phyloP scores from a whole-genome alignment of 768 basidiomycete genomes.

The Pulveroboletus sp. region DNA sequence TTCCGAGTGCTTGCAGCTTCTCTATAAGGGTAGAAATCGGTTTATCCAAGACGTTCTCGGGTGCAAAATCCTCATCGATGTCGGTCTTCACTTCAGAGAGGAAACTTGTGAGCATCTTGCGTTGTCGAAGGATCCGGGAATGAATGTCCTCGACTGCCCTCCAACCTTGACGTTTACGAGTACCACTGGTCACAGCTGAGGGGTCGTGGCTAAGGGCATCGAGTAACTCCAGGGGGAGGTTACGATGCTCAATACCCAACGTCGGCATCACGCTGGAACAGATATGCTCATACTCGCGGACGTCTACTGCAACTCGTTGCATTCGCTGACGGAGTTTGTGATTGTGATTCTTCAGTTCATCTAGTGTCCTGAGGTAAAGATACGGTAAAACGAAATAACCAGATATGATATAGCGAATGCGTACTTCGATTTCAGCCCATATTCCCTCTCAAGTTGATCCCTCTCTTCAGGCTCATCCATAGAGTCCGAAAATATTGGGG shows the following conservation, averaged over 20 bases:
- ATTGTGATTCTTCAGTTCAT: conserved; percentile 58
- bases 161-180: conserved; percentile 61
- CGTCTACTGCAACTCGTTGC: conserved; percentile 56
- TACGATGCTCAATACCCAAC: conserved; percentile 44
- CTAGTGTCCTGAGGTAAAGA: conserved; percentile 46
- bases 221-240: conserved; percentile 61
- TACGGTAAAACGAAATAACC: not conserved
- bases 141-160: conserved; percentile 75
- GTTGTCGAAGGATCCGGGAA: conserved; percentile 57
- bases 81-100: conserved; percentile 25
- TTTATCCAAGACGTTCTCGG: conserved; percentile 47
- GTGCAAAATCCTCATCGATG: conserved; percentile 6
- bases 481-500: conserved; percentile 32
- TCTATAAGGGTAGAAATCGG: conserved; percentile 49
- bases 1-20: conserved; percentile 49
- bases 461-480: conserved; percentile 45
- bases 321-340: conserved; percentile 64
- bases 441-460: conserved; percentile 45
- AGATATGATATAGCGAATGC: conserved; percentile 4
- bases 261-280: conserved; percentile 49
- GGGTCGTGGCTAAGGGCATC: conserved; percentile 78
- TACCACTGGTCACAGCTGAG: conserved; percentile 64
- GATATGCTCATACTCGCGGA: conserved; percentile 63
- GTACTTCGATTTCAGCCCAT: conserved; percentile 40
- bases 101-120: conserved; percentile 49